phyloP scores from a whole-genome alignment of 495 filamentous ascomycete species.

The Penicillium pancosmium region DNA sequence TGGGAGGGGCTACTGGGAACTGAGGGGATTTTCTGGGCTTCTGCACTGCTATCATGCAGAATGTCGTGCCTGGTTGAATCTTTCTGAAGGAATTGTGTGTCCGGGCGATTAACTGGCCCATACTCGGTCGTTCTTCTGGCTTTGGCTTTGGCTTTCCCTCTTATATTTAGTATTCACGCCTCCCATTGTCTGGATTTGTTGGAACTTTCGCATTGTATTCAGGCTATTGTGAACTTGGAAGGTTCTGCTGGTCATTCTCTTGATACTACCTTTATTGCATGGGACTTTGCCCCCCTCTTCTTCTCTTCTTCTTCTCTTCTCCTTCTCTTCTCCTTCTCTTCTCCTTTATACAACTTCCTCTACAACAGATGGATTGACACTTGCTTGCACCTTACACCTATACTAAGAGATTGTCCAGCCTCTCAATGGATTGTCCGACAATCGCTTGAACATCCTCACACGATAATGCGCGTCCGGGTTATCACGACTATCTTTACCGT shows the following conservation, averaged over 20 bases:
- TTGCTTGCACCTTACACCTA: background rate
- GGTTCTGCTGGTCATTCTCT: background rate
- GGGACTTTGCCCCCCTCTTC: background rate
- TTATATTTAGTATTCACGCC: background rate
- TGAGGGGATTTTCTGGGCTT: too few species aligned
- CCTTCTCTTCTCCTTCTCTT: background rate
- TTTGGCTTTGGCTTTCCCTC: background rate
- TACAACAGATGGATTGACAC: background rate
- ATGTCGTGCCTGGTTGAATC: conserved; percentile 1
- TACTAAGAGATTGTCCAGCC: background rate
- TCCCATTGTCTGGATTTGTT: background rate
- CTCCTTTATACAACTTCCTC: background rate
- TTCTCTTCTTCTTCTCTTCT: background rate
- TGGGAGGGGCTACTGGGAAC: too few species aligned
- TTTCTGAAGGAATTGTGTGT: background rate
- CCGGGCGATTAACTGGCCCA: background rate
- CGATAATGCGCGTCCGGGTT: conserved; percentile 20
- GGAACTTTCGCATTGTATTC: background rate
- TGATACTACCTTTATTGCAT: background rate
- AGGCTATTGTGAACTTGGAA: background rate
- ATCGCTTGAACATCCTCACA: background rate
- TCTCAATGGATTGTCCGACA: background rate
- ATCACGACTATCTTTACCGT: conserved; percentile 28
- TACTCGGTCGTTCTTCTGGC: background rate
- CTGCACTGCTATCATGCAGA: background rate